Evolutionary conservation across 1,284 basidiomycete species (phyloP), one percentile per base, ranked within the genome.

Genomic region (Malassezia restricta): DNA sequence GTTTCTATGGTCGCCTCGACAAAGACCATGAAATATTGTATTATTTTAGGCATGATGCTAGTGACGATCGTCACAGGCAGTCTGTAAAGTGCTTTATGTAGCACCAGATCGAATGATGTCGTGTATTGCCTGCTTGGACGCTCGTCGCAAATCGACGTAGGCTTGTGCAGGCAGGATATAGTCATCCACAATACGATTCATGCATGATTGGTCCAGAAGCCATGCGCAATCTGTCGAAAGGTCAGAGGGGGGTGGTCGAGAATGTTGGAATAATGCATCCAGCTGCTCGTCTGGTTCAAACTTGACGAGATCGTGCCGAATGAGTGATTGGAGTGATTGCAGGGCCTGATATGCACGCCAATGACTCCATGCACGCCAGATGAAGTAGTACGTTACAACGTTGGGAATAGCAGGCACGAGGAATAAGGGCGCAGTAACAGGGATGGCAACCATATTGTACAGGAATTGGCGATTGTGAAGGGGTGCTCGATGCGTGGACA

Each of bases 331-430:
- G 24, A 64, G 56, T 49, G 64, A 66, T 24, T 56, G 44, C 4
- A 59, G 66, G 4, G 67, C 63, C 49, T 59, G 55, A 53, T 62
- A 68, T 20, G 67, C 67, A 62, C 60, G 53, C 43, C 35, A 56
- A 20, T 48, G 30, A 27, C 48, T 48, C 54, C 42, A 73, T 8
- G 67, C 68, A 33, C 70, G 45, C 61, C 64, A 73, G 30, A 68
- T 64, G 15, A 71, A 55, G 45, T 73, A 73, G 59, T 71, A 73
- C 52, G 69, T 67, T 8, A 64, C 63, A 33, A 73, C 33, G 45
- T 73, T 73, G 46, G 70, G 70, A 1, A 73, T 47, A 30, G 66
- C 67, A 12, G 70, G 70, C 32, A 73, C 50, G 11, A 73, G 47
- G 3, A 64, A 63, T 45, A 73, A 63, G 8, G 70, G 70, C 31